Percentiles rank a stretch among this genome's conserved stretches.
Conservation (phyloP, 805 yeast species). For the Scheffersomyces stipitis region DNA sequence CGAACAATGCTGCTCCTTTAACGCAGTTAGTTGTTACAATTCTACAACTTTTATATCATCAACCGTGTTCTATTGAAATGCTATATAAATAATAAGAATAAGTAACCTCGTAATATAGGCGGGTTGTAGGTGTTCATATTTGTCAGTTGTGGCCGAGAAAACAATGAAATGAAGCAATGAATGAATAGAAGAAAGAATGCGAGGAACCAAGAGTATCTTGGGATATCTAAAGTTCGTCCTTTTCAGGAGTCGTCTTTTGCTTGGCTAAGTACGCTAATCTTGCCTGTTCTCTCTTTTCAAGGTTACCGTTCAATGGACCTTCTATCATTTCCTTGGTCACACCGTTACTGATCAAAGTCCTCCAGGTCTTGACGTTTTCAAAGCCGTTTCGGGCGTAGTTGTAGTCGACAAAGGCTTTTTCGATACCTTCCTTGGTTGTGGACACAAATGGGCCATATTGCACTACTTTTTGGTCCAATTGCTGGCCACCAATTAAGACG, state of each 20-base stretch:
- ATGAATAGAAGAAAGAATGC: no score
- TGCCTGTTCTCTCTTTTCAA: slow-evolving; percentile 28
- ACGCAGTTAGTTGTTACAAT: no score
- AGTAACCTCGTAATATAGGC: neutral
- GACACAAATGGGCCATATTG: slow-evolving; percentile 95
- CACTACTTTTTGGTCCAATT: slow-evolving; percentile 69
- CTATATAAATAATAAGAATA: neutral
- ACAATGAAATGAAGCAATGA: no score
- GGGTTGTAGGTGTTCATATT: neutral
- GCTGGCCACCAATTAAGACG: slow-evolving; percentile 74
- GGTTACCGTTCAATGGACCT: slow-evolving; percentile 34
- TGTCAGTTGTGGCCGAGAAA: neutral
- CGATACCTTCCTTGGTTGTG: slow-evolving; percentile 61
- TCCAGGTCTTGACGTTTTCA: slow-evolving; percentile 64
- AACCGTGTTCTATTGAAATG: no score
- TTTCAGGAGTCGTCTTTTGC: no score
- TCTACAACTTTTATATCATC: no score
- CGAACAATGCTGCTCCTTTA: no score
- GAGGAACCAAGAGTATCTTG: no score
- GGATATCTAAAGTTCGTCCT: no score
- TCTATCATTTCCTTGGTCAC: slow-evolving; percentile 43
- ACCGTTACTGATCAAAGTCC: slow-evolving; percentile 44
- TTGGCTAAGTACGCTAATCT: slow-evolving; percentile 6
- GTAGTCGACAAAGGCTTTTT: slow-evolving; percentile 70
- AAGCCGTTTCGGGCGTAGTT: slow-evolving; percentile 69